A percentile compares a stretch with the other conserved stretches of the same genome.
phyloP scores from a whole-genome alignment of 371 early-diverging fungal species.

The Mucor irregularis region DNA sequence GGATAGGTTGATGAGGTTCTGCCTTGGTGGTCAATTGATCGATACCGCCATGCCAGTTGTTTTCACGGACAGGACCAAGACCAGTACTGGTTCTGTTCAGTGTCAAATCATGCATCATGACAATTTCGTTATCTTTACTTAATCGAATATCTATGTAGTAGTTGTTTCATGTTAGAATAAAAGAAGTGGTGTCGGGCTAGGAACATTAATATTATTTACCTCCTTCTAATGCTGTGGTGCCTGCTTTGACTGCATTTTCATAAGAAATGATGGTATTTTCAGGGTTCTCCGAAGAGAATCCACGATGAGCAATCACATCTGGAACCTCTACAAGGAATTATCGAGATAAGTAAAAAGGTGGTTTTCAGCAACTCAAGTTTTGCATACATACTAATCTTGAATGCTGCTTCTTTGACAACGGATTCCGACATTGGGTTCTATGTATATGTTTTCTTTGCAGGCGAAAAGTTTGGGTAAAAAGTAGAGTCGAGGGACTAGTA shows the following conservation, averaged over 20 bases:
- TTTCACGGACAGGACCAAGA: conserved; percentile 47
- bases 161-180: too few species aligned
- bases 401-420: too few species aligned
- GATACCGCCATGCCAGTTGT: conserved; percentile 60
- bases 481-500: too few species aligned
- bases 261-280: conserved; percentile 67
- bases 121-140: conserved; percentile 61
- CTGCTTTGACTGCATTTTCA: conserved; percentile 56
- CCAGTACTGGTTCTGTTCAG: conserved; percentile 63
- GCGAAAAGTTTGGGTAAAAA: too few species aligned
- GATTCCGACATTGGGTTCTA: too few species aligned
- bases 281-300: conserved; percentile 60
- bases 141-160: conserved; percentile 57
- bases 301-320: conserved; percentile 54
- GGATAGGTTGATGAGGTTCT: conserved; percentile 49
- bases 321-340: conserved; percentile 18
- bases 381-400: too few species aligned
- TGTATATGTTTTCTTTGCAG: too few species aligned
- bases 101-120: conserved; percentile 66
- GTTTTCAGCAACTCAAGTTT: too few species aligned
- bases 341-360: too few species aligned
- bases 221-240: conserved; percentile 63
- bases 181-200: too few species aligned
- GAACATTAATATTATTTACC: too few species aligned
- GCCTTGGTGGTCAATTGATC: conserved; percentile 55